A percentile compares a stretch with the other conserved stretches of the same genome.
These are phyloP conservation scores for Pseudoperonospora humuli DNA, from an alignment of 352 stramenopile genomes.

Conservation along the genomic window DNA sequence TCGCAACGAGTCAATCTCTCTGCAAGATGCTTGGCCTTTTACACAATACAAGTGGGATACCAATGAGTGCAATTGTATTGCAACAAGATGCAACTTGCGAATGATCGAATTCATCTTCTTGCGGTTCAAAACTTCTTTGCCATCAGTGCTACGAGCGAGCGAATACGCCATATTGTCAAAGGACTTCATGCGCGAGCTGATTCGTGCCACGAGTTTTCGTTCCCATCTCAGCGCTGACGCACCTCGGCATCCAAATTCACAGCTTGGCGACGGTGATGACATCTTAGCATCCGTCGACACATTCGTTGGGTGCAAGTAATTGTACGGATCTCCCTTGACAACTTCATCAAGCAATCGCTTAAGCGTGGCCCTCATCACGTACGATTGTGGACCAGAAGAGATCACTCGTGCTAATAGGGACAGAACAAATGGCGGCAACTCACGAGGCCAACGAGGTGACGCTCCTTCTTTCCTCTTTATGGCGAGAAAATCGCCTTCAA, in stretches of 20 bases:
- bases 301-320: constrained; percentile 44
- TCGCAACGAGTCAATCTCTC: constrained; percentile 46
- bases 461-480: constrained; percentile 24
- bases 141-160: constrained; percentile 45
- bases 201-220: constrained; percentile 64
- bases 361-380: constrained; percentile 56
- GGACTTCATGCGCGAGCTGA: constrained; percentile 73
- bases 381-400: constrained; percentile 40
- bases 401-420: constrained; percentile 38
- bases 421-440: constrained; percentile 29
- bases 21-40: constrained; percentile 38
- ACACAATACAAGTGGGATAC: constrained; percentile 66
- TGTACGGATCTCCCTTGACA: constrained; percentile 59
- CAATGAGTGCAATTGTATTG: constrained; percentile 65
- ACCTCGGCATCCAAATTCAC: constrained; percentile 48
- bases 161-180: constrained; percentile 72
- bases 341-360: constrained; percentile 58
- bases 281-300: constrained; percentile 8
- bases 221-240: constrained; percentile 51
- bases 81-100: constrained; percentile 67
- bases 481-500: constrained; percentile 18
- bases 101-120: constrained; percentile 84
- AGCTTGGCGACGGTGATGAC: constrained; percentile 14
- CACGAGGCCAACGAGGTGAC: constrained; percentile 14
- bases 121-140: constrained; percentile 53